Evolutionary conservation across 129 eudicot species (phyloP), one percentile per base, ranked within the genome.

Genomic region (Kitagawia praeruptora): DNA sequence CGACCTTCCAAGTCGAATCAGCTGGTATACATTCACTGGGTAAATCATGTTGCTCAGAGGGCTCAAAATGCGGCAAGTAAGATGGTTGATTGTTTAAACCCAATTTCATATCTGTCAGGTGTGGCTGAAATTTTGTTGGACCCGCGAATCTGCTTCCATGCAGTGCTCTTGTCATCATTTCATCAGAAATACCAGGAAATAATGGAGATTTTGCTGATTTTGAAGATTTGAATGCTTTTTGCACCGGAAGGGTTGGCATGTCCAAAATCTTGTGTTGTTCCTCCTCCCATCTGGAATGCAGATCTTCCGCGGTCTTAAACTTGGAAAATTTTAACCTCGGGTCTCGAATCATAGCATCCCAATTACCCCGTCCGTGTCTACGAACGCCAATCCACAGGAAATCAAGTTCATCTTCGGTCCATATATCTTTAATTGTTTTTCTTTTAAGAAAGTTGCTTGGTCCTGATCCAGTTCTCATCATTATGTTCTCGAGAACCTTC

Each of bases 341-440:
- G 64, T 95, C 99, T 69, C 78, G 83, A 70, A 95, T 84, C 96
- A 92, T 92, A 21, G 90, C 77, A 77, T 90, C 94, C 99, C 99
- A 95, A 64, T 88, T 89, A 44, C 96, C 97, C 54, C 89, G 80
- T 8, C 99, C 97, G 16, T 92, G 96, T 80, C 99, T 89, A 38
- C 97, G 91, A 76, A 95, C 93, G 64, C 97, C 99, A 79, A 95
- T 90, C 99, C 99, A 95, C 8, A 95, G 87, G 69, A 83, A 90
- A 82, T 95, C 99, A 18, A 95, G 99, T 58, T 95, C 99, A 37
- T 95, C 99, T 78, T 95, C 99, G 0, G 97, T 89, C 99, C 97
- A 95, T 75, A 84, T 82, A 85, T 95, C 94, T 28, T 81, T 76
- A 8, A 73, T 89, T 21, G 85, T 67, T 72, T 89, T 90, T 85